These are phyloP conservation scores for Rosa hybrid DNA, from an alignment of 331 rosid genomes.

Conservation along the genomic window DNA sequence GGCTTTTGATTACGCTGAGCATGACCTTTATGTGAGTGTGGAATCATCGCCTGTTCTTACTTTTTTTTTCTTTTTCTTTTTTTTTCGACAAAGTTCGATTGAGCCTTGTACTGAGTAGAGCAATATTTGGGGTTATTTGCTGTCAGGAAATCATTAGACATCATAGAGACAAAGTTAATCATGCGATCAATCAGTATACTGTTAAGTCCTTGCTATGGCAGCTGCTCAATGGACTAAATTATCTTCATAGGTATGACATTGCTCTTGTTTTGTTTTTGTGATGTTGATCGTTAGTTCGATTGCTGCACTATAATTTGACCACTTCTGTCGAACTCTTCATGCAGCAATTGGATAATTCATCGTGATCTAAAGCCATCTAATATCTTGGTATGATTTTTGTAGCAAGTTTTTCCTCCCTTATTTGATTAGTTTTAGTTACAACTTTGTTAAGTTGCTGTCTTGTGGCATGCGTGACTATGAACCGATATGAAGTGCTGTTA, in stretches of 20 bases:
- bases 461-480: not conserved
- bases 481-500: conserved; percentile 5
- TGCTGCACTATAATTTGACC: conserved; percentile 12
- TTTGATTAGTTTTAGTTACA: conserved; percentile 6
- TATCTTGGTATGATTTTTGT: conserved; percentile 69
- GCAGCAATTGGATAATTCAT: conserved; percentile 95
- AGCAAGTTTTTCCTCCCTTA: not conserved
- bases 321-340: conserved; percentile 29
- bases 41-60: not conserved
- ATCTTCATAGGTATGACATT: conserved; percentile 69
- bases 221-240: conserved; percentile 90
- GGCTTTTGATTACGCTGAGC: conserved; percentile 98
- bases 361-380: conserved; percentile 97
- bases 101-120: not conserved
- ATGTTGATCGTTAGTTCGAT: conserved; percentile 23
- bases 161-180: conserved; percentile 92
- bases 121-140: conserved; percentile 18
- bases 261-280: conserved; percentile 3
- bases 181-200: conserved; percentile 71
- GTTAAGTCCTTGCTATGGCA: conserved; percentile 94
- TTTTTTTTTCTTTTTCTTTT: not conserved
- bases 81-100: not conserved
- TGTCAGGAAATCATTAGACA: conserved; percentile 93
- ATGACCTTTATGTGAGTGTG: conserved; percentile 87
- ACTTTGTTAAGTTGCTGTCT: conserved; percentile 5